These are phyloP conservation scores for Solanum hybrid DNA, from an alignment of 305 asterid species.

Conservation along the genomic window DNA sequence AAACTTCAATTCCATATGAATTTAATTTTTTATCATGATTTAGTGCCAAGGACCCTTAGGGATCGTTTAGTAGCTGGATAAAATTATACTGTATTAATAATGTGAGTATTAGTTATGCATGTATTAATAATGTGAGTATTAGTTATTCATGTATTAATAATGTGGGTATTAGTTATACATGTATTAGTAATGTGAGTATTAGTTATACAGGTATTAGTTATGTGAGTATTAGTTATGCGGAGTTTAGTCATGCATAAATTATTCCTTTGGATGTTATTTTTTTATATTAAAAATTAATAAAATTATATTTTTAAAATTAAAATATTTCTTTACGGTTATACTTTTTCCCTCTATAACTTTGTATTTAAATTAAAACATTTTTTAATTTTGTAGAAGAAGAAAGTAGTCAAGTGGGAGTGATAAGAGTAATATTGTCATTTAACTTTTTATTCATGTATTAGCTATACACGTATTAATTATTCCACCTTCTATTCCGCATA, in stretches of 20 bases:
- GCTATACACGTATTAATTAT: not conserved
- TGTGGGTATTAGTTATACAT: not conserved
- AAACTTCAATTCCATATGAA: not conserved
- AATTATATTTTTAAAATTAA: no score
- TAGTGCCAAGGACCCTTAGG: not conserved
- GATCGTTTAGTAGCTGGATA: not conserved
- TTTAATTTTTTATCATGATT: not conserved
- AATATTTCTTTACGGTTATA: not conserved
- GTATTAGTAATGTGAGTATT: not conserved
- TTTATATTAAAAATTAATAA: no score
- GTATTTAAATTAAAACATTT: no score
- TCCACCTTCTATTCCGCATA: not conserved
- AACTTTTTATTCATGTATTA: not conserved
- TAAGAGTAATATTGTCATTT: not conserved
- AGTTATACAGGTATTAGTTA: not conserved
- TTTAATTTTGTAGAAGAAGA: not conserved
- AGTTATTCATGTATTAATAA: not conserved
- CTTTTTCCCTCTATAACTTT: not conserved
- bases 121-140: not conserved
- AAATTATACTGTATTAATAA: no score
- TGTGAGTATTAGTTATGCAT: not conserved
- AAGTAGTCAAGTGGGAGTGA: not conserved
- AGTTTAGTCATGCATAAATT: not conserved
- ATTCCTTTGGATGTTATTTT: not conserved
- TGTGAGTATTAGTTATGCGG: not conserved